These are phyloP conservation scores for Zizania latifolia DNA, from an alignment of 176 grass and related monocot species.

Conservation along the genomic window DNA sequence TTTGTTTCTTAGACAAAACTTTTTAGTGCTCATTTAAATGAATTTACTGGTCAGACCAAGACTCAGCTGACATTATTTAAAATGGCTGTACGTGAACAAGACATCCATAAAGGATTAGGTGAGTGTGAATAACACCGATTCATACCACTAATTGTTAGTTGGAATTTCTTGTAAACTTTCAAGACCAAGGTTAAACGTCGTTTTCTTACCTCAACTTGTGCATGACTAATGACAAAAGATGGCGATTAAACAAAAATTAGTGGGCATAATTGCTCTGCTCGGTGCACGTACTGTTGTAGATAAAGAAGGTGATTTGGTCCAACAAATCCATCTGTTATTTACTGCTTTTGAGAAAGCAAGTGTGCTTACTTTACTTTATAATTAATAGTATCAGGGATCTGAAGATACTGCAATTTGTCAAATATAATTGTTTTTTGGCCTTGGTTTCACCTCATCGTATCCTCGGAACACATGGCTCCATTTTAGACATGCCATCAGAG, in stretches of 20 bases:
- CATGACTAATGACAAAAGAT: conserved; percentile 20
- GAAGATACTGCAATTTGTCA: neutral
- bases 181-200: conserved; percentile 1
- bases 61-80: neutral
- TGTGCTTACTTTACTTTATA: neutral
- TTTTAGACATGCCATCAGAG: neutral
- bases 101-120: conserved; percentile 6
- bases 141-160: neutral
- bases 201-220: conserved; percentile 22
- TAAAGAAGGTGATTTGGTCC: conserved; percentile 25
- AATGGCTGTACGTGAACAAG: conserved; percentile 16
- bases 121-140: conserved; percentile 1
- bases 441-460: neutral
- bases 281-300: conserved; percentile 11
- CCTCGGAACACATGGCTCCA: neutral
- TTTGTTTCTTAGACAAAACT: neutral
- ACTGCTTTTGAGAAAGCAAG: conserved; percentile 32
- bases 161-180: conserved; percentile 16
- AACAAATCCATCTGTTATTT: conserved; percentile 20
- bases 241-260: neutral
- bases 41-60: neutral
- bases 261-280: neutral
- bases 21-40: neutral
- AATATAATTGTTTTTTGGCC: neutral
- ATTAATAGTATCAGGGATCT: neutral